Conservation (phyloP, 2,329 filamentous ascomycete genomes). For the Hypomyces rosellus region DNA sequence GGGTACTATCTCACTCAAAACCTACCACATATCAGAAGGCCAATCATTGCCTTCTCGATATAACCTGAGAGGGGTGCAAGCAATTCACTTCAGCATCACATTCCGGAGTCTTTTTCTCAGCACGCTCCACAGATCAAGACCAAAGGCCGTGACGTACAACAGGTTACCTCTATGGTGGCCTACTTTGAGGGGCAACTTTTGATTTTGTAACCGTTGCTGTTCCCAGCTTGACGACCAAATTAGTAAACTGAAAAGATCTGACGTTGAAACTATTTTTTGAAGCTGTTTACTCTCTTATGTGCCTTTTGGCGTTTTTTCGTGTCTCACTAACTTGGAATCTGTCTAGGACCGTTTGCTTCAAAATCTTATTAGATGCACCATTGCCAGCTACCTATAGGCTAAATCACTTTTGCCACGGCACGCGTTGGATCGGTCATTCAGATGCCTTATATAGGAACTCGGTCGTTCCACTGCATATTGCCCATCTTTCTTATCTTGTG, state of each 20-base stretch:
- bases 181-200: conserved; percentile 13
- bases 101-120: conserved; percentile 47
- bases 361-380: too few relatives aligned
- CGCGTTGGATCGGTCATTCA: neutral
- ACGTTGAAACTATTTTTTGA: conserved; percentile 28
- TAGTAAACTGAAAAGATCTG: conserved; percentile 71
- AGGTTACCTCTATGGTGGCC: conserved; percentile 2
- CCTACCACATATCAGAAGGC: neutral
- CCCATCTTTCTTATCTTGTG: neutral
- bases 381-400: neutral
- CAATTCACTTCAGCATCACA: conserved; percentile 29
- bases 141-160: conserved; percentile 56
- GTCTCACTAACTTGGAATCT: too few relatives aligned
- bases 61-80: conserved; percentile 3
- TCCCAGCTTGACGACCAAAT: conserved; percentile 43
- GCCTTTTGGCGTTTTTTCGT: too few relatives aligned
- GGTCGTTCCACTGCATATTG: neutral
- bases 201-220: conserved; percentile 44
- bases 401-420: neutral
- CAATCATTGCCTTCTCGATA: neutral
- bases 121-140: conserved; percentile 40
- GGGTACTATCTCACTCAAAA: neutral
- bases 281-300: neutral
- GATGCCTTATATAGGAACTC: too few relatives aligned
- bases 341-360: too few relatives aligned